These are phyloP conservation scores for Chrysopogon serrulatus DNA, from an alignment of 176 grass and related monocot genomes.

Conservation along the genomic window DNA sequence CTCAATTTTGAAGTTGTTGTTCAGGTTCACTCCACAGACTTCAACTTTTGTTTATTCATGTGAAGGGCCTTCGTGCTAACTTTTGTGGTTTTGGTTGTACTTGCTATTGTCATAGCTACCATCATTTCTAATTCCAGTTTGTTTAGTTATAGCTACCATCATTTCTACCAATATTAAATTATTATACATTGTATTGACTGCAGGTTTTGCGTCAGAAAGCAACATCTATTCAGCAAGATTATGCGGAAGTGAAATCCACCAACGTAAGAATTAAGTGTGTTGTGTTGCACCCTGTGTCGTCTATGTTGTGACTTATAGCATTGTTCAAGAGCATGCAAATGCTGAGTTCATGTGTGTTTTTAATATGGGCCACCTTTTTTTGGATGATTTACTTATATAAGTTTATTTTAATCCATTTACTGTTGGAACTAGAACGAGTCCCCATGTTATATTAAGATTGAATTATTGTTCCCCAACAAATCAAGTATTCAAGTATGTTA, in stretches of 20 bases:
- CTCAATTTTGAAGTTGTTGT: constrained; percentile 98
- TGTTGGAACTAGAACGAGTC: neutral
- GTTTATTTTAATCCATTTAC: neutral
- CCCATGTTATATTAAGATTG: neutral
- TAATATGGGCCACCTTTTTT: neutral
- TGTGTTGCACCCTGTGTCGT: neutral
- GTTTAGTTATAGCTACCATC: neutral
- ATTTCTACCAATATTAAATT: neutral
- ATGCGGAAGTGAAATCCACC: constrained; percentile 91
- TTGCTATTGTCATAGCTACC: neutral
- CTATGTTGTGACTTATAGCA: neutral
- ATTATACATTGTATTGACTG: constrained; percentile 29
- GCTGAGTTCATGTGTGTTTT: neutral
- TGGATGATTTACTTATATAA: neutral
- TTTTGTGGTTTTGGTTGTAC: neutral
- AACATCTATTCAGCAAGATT: constrained; percentile 98
- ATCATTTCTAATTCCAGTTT: neutral
- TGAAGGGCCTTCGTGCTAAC: neutral
- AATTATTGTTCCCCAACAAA: neutral
- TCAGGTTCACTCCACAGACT: constrained; percentile 47
- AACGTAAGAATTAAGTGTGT: constrained; percentile 30
- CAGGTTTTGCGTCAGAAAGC: constrained; percentile 96
- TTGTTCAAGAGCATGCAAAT: neutral
- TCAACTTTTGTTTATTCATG: neutral
- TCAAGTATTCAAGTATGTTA: neutral